Conservation (phyloP, 2,329 filamentous ascomycete species). For the Cryphonectria radicalis region DNA sequence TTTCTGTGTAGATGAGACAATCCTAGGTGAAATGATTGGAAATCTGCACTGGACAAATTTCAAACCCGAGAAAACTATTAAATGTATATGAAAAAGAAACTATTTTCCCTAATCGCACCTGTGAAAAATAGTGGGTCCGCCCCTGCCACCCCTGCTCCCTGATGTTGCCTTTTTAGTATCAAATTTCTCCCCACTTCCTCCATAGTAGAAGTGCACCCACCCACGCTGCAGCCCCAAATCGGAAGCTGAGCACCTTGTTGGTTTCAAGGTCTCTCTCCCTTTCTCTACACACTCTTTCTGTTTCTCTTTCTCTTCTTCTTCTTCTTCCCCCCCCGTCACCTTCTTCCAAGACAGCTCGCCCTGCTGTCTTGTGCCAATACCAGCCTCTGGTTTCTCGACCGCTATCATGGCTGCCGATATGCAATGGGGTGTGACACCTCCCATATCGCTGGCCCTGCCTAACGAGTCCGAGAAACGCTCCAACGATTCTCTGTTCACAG, state of each 20-base stretch:
- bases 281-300: no score
- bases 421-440: slow-evolving; percentile 73
- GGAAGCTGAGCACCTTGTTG: slow-evolving; percentile 15
- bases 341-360: slow-evolving; percentile 9
- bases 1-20: slow-evolving; percentile 9
- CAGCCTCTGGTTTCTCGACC: slow-evolving; percentile 17
- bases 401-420: slow-evolving; percentile 36
- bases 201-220: not conserved
- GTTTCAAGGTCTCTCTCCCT: not conserved
- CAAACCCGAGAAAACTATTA: not conserved
- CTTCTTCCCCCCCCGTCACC: not conserved
- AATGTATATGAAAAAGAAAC: not conserved
- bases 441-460: slow-evolving; percentile 78
- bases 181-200: not conserved
- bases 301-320: no score
- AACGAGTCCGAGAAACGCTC: slow-evolving; percentile 76
- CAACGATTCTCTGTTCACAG: slow-evolving; percentile 79
- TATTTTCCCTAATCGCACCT: not conserved
- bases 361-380: slow-evolving; percentile 1
- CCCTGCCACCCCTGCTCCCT: not conserved
- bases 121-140: not conserved
- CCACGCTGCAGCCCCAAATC: slow-evolving; percentile 10
- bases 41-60: not conserved
- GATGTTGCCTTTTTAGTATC: slow-evolving; percentile 3
- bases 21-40: slow-evolving; percentile 6